Conservation (phyloP, 2,329 filamentous ascomycete genomes). For the Phaeosphaeriaceae sp. region DNA sequence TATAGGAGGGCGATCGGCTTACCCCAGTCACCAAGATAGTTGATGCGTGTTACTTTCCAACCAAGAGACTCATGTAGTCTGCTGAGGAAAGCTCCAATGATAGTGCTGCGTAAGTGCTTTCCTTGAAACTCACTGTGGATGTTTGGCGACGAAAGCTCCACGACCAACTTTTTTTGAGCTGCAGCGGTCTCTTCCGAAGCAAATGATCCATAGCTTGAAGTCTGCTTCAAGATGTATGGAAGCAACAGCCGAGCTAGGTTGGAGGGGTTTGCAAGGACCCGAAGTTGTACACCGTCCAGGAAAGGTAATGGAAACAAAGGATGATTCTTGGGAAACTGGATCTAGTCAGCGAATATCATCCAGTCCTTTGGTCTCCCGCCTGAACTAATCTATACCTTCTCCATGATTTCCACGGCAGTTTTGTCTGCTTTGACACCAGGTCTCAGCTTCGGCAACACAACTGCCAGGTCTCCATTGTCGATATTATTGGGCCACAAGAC, state of each 20-base stretch:
- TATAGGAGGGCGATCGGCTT: constrained; percentile 69
- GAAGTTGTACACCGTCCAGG: constrained; percentile 67
- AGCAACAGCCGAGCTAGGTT: constrained; percentile 67
- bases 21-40: constrained; percentile 75
- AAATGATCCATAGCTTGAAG: constrained; percentile 63
- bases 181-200: constrained; percentile 21
- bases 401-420: constrained; percentile 23
- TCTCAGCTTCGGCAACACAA: constrained; percentile 36
- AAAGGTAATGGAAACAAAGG: constrained; percentile 70
- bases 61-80: constrained; percentile 66
- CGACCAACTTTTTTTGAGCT: constrained; percentile 63
- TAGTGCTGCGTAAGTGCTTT: constrained; percentile 70
- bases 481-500: constrained; percentile 42
- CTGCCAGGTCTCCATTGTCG: constrained; percentile 36
- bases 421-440: constrained; percentile 28
- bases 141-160: constrained; percentile 79
- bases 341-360: background rate
- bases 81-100: constrained; percentile 68
- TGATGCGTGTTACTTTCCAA: constrained; percentile 68
- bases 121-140: constrained; percentile 75
- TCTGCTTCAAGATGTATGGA: constrained; percentile 66
- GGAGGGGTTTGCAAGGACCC: constrained; percentile 69
- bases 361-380: background rate
- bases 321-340: constrained; percentile 71
- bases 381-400: constrained; percentile 22